Evolutionary conservation across 2,329 filamentous ascomycete genomes (phyloP), one percentile per base, ranked within the genome.

Genomic region (Ambrosiella beaveri): DNA sequence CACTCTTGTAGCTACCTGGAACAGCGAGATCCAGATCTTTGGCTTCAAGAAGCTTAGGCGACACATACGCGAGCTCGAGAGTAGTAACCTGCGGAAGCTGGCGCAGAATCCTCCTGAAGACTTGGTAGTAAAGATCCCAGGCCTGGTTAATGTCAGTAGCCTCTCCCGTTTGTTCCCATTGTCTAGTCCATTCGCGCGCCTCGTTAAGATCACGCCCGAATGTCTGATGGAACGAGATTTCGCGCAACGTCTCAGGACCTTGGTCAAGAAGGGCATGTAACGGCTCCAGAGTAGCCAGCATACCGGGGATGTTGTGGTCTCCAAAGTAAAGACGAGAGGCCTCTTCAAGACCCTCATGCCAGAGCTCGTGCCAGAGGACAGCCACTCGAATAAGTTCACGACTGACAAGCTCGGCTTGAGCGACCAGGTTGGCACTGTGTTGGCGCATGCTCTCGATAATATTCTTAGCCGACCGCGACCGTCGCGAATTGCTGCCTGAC

Each of bases 391-490:
- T 97, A 58, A 99, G 80, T 68, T 99, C 94, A 66, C 93, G 86
- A 68, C 91, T 97, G 64, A 99, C 90, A 52, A 90, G 77, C 67
- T 95, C 91, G 40, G 93, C 93, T 70, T 99, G 93, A 63, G 96
- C 88, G 7, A 98, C 93, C 40, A 99, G 78, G 64, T 82, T 85
- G 17, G 88, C 84, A 67, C 90, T 97, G 68, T 99, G 94, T 64
- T 91, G 86, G 44, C 90, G 85, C 88, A 98, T 95, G 66, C 85
- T 95, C 62, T 97, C 90, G 90, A 99, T 96, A 65, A 99, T 95
- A 63, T 89, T 83, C 38, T 81, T 84, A 2, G 94, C 94, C 44
- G 90, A 95, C 65, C 88, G 83, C 37, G 89, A 93, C 59, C 93
- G 82, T 60, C 87, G 81, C 39, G 84, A 82, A 62, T 88, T 85